These are phyloP conservation scores for Termitomyces heimii DNA, from an alignment of 768 basidiomycete species.

Conservation along the genomic window DNA sequence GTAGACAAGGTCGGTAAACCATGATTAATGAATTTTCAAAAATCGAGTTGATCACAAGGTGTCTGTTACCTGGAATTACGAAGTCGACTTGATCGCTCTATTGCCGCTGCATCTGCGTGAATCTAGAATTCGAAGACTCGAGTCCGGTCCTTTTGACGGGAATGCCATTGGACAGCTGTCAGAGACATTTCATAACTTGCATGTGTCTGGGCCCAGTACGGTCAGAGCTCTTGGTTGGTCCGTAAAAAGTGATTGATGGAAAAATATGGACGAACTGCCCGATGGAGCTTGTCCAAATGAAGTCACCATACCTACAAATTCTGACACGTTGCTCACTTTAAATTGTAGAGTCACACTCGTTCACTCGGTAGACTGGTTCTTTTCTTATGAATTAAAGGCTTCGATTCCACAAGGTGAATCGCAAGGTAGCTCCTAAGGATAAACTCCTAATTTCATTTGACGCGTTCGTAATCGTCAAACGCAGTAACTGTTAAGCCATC, in stretches of 20 bases:
- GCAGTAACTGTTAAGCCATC: too few relatives aligned
- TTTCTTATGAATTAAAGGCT: neutral
- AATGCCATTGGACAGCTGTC: neutral
- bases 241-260: neutral
- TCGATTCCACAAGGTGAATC: neutral
- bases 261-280: neutral
- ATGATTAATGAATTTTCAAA: neutral
- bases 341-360: too few relatives aligned
- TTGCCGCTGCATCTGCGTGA: neutral
- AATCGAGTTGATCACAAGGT: neutral
- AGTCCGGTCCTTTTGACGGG: neutral
- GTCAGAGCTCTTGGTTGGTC: neutral
- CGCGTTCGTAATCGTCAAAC: neutral
- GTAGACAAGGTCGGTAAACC: neutral
- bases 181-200: neutral
- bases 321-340: neutral
- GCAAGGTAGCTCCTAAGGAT: neutral
- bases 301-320: neutral
- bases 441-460: neutral
- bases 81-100: neutral
- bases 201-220: neutral
- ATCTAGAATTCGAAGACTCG: neutral
- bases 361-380: too few relatives aligned
- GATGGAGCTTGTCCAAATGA: neutral
- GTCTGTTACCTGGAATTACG: neutral